Conservation (phyloP, 495 filamentous ascomycete species). For the Astrothelium subdiscretum region DNA sequence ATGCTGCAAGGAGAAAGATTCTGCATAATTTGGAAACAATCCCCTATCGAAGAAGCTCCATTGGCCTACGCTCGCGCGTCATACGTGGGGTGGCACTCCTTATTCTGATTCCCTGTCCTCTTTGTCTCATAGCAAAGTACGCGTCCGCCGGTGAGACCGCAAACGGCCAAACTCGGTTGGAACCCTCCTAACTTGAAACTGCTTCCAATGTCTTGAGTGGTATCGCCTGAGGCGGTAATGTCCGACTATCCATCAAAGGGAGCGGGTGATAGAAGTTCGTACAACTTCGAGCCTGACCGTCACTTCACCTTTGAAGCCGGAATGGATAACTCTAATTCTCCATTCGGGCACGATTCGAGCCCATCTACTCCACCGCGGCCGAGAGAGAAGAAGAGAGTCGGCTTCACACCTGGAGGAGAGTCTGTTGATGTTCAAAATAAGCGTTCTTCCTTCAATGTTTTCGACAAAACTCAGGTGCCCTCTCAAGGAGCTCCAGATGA, state of each 20-base stretch:
- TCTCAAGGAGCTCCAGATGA: neutral
- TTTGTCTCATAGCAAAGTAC: neutral
- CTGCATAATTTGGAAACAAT: too few species aligned
- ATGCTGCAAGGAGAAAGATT: too few species aligned
- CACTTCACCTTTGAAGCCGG: neutral
- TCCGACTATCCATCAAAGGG: neutral
- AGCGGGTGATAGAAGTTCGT: neutral
- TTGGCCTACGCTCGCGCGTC: too few species aligned
- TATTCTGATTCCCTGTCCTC: too few species aligned
- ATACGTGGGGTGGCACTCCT: too few species aligned
- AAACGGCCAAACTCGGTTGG: too few species aligned
- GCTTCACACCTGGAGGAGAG: constrained; percentile 9
- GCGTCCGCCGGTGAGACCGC: neutral
- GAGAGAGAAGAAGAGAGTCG: constrained; percentile 19
- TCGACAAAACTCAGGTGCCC: neutral
- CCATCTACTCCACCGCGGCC: constrained; percentile 7
- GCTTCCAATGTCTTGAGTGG: neutral
- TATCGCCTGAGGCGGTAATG: neutral
- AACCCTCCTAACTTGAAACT: too few species aligned
- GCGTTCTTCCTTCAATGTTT: neutral
- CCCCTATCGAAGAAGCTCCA: too few species aligned
- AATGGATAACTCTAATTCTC: neutral
- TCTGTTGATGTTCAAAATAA: constrained; percentile 2
- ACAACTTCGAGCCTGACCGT: neutral
- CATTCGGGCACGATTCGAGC: neutral